Evolutionary conservation across 345 rosid genomes (phyloP).

Genomic region (Hibiscus mutabilis): DNA sequence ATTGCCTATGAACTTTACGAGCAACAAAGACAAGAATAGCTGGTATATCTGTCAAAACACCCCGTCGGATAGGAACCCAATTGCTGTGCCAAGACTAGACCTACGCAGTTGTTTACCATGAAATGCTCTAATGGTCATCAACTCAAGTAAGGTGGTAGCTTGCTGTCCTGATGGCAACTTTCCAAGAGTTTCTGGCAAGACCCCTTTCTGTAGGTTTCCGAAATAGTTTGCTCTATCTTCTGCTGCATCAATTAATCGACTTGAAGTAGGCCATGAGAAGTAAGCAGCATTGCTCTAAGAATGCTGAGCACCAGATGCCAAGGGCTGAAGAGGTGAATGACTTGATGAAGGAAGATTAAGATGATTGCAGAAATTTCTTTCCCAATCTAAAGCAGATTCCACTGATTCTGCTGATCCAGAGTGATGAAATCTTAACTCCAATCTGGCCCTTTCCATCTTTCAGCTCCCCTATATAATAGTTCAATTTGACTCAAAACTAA

Average conservation of each 20-base stretch:
- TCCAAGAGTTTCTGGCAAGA: conserved; percentile 59
- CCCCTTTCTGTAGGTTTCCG: conserved; percentile 75
- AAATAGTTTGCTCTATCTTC: conserved; percentile 69
- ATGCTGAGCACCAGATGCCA: conserved; percentile 54
- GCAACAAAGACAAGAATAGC: conserved; percentile 84
- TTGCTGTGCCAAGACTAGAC: conserved; percentile 74
- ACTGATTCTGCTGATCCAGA: conserved; percentile 57
- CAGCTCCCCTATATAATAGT: conserved; percentile 13
- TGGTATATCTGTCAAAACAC: conserved; percentile 62
- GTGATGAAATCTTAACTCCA: conserved; percentile 32
- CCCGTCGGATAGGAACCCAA: conserved; percentile 63
- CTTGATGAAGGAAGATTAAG: conserved; percentile 46
- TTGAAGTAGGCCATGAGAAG: conserved; percentile 76
- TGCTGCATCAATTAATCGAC: conserved; percentile 50
- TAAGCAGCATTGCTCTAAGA: conserved; percentile 71
- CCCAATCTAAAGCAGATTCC: conserved; percentile 65
- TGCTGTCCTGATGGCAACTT: conserved; percentile 65
- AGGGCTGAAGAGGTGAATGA: conserved; percentile 51
- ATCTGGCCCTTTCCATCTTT: conserved; percentile 41
- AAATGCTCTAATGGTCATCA: conserved; percentile 79
- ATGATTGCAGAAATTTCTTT: conserved; percentile 48
- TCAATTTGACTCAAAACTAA: conserved; percentile 13
- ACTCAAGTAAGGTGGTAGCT: conserved; percentile 73
- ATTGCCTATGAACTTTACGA: conserved; percentile 74
- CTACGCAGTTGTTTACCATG: conserved; percentile 76